These are phyloP conservation scores for Vaccinium macrocarpon DNA, from an alignment of 148 eudicot genomes.

Conservation along the genomic window DNA sequence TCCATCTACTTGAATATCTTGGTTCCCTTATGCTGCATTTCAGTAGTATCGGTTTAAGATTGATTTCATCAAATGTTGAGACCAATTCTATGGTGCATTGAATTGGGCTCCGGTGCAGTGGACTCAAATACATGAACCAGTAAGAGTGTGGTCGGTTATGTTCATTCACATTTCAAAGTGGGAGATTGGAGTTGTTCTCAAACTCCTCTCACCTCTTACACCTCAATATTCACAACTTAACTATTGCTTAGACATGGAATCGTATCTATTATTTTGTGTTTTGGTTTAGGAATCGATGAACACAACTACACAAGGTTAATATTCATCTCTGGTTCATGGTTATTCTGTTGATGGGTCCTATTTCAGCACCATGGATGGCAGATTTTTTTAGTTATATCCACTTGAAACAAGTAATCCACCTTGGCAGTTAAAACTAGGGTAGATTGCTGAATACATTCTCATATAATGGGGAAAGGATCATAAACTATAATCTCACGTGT, in stretches of 20 bases:
- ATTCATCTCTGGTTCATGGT: background rate
- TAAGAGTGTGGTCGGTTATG: background rate
- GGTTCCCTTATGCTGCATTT: background rate
- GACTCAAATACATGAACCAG: background rate
- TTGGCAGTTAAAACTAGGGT: background rate
- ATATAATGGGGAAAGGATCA: background rate
- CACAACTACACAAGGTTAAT: background rate
- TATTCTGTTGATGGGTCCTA: background rate
- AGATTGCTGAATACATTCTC: background rate
- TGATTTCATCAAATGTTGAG: conserved; percentile 7
- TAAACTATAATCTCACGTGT: background rate
- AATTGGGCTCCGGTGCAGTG: background rate
- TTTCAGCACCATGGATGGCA: background rate
- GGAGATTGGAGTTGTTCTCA: background rate
- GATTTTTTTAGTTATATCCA: background rate
- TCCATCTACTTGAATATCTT: background rate
- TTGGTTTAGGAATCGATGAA: background rate
- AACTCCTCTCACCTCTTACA: background rate
- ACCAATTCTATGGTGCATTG: background rate
- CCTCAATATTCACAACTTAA: background rate
- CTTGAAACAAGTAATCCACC: background rate
- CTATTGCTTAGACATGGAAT: background rate
- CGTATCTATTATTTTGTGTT: background rate
- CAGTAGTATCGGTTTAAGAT: background rate
- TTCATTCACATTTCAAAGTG: background rate